These are phyloP conservation scores for Lactifluus rugatus DNA, from an alignment of 768 basidiomycete species.

Conservation along the genomic window DNA sequence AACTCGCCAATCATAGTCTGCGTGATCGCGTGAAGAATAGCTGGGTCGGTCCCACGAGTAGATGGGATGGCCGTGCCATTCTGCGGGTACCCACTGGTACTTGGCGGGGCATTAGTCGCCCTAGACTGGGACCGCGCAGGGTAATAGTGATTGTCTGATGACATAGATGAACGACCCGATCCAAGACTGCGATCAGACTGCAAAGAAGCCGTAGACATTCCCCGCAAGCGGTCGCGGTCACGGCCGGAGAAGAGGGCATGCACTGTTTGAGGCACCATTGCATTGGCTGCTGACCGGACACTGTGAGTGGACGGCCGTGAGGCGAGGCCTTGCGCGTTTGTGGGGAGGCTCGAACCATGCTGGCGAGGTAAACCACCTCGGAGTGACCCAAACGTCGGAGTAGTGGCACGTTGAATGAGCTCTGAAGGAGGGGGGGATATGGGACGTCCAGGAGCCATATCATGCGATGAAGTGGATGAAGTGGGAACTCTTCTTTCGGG, in stretches of 20 bases:
- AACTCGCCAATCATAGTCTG: constrained; percentile 99
- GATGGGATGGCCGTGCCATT: constrained; percentile 21
- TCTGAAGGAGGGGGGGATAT: constrained; percentile 90
- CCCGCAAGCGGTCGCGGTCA: constrained; percentile 44
- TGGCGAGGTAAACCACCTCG: constrained; percentile 46
- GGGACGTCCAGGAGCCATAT: constrained; percentile 74
- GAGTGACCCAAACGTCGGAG: constrained; percentile 64
- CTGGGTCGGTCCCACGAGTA: constrained; percentile 58
- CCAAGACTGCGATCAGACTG: constrained; percentile 56
- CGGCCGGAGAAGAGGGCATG: constrained; percentile 27
- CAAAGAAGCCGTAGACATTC: constrained; percentile 61
- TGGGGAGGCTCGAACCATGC: constrained; percentile 70
- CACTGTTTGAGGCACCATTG: constrained; percentile 39
- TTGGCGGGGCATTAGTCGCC: constrained; percentile 30
- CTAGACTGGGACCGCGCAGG: constrained; percentile 30
- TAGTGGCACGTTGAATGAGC: constrained; percentile 85
- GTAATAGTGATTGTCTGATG: constrained; percentile 60
- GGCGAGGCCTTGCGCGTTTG: constrained; percentile 53
- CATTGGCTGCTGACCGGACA: constrained; percentile 66
- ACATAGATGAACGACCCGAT: constrained; percentile 74
- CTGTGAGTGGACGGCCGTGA: constrained; percentile 73
- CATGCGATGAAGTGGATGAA: constrained; percentile 37
- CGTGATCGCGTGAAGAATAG: constrained; percentile 91
- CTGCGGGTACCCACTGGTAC: constrained; percentile 32
- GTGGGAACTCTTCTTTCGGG: constrained; percentile 53